Evolutionary conservation across 176 grass and related monocot species (phyloP).

Genomic region (Juncus effusus): DNA sequence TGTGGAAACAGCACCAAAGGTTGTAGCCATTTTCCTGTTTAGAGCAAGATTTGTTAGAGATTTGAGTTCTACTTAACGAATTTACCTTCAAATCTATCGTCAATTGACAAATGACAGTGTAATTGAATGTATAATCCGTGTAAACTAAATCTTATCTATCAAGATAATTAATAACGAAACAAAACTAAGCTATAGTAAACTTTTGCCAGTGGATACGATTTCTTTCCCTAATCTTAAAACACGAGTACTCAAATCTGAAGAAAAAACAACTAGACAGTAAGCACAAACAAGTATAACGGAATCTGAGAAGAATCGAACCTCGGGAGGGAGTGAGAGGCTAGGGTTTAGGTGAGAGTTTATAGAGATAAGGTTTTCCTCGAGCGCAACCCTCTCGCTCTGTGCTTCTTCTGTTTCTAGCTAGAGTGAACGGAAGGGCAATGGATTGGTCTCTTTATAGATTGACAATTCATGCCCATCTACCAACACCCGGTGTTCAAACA

Average conservation of each 20-base stretch:
- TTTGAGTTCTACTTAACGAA: background rate
- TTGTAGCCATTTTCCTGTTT: constrained; percentile 55
- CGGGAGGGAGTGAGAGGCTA: background rate
- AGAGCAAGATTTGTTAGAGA: background rate
- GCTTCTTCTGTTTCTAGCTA: background rate
- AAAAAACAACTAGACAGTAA: background rate
- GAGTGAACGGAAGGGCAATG: background rate
- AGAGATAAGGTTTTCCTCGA: constrained; percentile 16
- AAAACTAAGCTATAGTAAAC: too few relatives aligned
- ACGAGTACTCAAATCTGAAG: too few relatives aligned
- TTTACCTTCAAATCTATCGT: background rate
- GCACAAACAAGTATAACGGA: background rate
- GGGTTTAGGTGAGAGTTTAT: constrained; percentile 29
- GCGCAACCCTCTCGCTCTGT: background rate
- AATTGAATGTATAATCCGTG: too few relatives aligned
- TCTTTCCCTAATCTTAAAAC: too few relatives aligned
- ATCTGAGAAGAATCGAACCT: constrained; percentile 19
- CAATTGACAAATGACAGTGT: too few relatives aligned
- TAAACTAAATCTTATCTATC: too few relatives aligned
- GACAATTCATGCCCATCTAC: background rate
- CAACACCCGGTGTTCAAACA: background rate
- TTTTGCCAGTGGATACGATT: too few relatives aligned
- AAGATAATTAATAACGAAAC: too few relatives aligned
- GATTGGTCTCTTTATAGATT: constrained; percentile 35
- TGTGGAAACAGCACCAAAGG: constrained; percentile 63